Evolutionary conservation across 106 monocot species (phyloP).

Genomic region (Allium cepa): DNA sequence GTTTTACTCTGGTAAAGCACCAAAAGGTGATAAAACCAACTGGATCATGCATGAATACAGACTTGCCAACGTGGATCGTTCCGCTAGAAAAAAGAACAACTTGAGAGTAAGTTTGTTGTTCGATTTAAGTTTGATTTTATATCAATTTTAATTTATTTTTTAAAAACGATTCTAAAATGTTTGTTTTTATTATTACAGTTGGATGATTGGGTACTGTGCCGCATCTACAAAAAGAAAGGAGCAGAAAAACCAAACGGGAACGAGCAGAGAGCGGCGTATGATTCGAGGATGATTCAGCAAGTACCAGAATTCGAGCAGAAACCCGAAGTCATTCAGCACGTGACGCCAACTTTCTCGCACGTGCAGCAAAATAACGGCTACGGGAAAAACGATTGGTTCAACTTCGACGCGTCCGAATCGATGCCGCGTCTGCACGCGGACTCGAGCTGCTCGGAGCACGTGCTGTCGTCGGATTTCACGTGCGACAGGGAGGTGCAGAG

Average conservation of each 20-base stretch:
- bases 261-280: slow-evolving; percentile 5
- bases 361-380: not conserved
- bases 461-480: slow-evolving; percentile 32
- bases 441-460: slow-evolving; percentile 68
- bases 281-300: not conserved
- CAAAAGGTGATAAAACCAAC: slow-evolving; percentile 77
- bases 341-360: not conserved
- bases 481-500: slow-evolving; percentile 28
- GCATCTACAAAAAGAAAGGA: slow-evolving; percentile 88
- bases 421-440: slow-evolving; percentile 23
- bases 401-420: slow-evolving; percentile 39
- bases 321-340: not conserved
- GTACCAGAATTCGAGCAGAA: slow-evolving; percentile 11
- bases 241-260: slow-evolving; percentile 21
- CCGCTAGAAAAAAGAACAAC: slow-evolving; percentile 48
- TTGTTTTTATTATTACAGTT: slow-evolving; percentile 25
- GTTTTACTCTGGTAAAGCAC: slow-evolving; percentile 83
- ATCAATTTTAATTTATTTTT: not conserved
- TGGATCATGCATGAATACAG: slow-evolving; percentile 98
- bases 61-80: slow-evolving; percentile 68
- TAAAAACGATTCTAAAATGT: not conserved
- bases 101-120: slow-evolving; percentile 37
- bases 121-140: not conserved
- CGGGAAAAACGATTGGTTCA: slow-evolving; percentile 14
- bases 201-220: slow-evolving; percentile 88